Evolutionary conservation across 345 rosid genomes (phyloP), one percentile per base, ranked within the genome.

Genomic region (Noccaea bulbosa): DNA sequence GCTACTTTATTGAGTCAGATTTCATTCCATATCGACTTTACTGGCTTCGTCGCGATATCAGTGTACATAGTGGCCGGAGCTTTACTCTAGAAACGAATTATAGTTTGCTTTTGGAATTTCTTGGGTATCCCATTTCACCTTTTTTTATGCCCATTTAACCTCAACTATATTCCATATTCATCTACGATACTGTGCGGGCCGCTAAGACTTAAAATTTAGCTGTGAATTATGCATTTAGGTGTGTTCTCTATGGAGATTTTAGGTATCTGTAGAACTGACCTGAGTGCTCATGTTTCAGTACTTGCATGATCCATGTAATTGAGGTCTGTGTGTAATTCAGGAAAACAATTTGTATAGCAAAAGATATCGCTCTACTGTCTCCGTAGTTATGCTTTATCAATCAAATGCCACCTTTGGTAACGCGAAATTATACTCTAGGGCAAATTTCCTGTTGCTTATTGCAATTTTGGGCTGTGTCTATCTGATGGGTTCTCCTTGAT

Each of bases 401-500:
- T 45, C 65, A 43, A 56, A 11, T 45, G 73, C 46, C 38, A 34
- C 37, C 8, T 60, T 40, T 39, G 27, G 48, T 45, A 43, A 32
- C 35, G 46, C 5, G 11, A 9, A 30, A 33, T 6, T 34, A 34
- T 47, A 34, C 38, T 20, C 32, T 35, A 56, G 12, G 45, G 68
- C 15, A 49, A 30, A 40, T 50, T 7, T 9, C 12, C 35, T 8
- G 4, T 40, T 32, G 37, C 45, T 65, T 37, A 7, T 55, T 64
- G 46, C 11, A 11, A 63, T 11, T 64, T 55, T 37, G 12, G 22
- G 39, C 5, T 64, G 50, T 20, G 60, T 61, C 53, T 61, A 17
- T 71, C 14, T 43, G 63, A 34, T 52, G 39, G 55, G 16, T 62
- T 17, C 55, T 33, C 62, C 37, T 62, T 41, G 74, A 20, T 62